These are phyloP conservation scores for Naganishia cerealis DNA, from an alignment of 1,284 basidiomycete genomes.

Conservation along the genomic window DNA sequence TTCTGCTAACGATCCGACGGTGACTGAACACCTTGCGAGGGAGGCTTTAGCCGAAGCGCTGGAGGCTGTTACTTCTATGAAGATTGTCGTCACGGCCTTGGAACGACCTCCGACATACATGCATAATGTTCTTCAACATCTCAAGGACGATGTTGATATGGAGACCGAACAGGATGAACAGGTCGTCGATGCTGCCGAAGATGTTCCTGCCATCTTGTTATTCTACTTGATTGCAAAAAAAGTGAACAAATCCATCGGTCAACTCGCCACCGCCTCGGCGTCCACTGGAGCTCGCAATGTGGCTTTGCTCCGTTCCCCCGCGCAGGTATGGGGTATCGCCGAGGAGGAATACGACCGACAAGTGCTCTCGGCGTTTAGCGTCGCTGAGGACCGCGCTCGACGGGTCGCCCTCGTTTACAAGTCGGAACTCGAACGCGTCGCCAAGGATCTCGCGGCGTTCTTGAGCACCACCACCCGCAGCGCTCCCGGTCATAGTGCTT, in stretches of 20 bases:
- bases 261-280: conserved; percentile 21
- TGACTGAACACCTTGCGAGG: conserved; percentile 50
- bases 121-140: conserved; percentile 32
- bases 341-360: conserved; percentile 51
- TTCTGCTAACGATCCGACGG: conserved; percentile 42
- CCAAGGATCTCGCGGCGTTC: conserved; percentile 36
- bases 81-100: conserved; percentile 47
- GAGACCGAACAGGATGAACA: conserved; percentile 44
- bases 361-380: conserved; percentile 50
- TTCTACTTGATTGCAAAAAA: conserved; percentile 47
- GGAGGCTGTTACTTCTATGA: conserved; percentile 52
- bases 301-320: conserved; percentile 39
- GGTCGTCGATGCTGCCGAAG: conserved; percentile 54
- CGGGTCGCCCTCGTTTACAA: conserved; percentile 51
- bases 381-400: conserved; percentile 52
- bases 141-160: conserved; percentile 50
- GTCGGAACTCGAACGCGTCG: conserved; percentile 48
- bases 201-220: conserved; percentile 51
- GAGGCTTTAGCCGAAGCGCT: conserved; percentile 54
- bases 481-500: not conserved
- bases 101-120: conserved; percentile 35
- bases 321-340: conserved; percentile 49
- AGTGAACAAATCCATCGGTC: conserved; percentile 41
- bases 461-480: conserved; percentile 3
- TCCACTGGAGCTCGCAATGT: conserved; percentile 22